Base-by-base conservation (phyloP, 1,284 basidiomycete species). In the Fistulina hepatica region DNA sequence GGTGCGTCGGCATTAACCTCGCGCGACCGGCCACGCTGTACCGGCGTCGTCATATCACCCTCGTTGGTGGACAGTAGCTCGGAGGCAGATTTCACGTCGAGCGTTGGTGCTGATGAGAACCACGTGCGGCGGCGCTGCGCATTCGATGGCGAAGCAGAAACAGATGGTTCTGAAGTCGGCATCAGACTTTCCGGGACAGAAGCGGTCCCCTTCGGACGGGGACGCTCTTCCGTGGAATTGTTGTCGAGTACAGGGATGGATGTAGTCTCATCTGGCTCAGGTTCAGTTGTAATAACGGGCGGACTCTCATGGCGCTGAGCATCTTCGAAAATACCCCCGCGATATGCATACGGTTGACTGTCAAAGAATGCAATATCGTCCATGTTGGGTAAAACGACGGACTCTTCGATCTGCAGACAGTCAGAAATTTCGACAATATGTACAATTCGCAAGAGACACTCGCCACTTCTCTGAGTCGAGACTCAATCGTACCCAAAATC, bases 311-410 rank as follows among this genome's bases (percentile, higher is more conserved):
- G 58, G 43, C 79, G 66, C 16, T 66, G 73, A 1, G 90, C 82
- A 45, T 90, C 86, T 11, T 78, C 71, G 73, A 85, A 97, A 46
- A 98, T 86, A 3, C 92, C 94, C 34, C 93, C 94, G 30, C 94
- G 79, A 43, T 76, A 73, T 28, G 60, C 51, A 42, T 76, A 75
- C 4, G 60, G 53, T 1, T 60, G 55, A 28, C 84, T 93, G 56
- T 94, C 84, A 56, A 95, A 97, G 71, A 93, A 97, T 3, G 92
- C 72, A 42, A 97, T 81, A 52, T 97, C 94, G 58, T 98, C 94
- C 89, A 97, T 94, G 60, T 97, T 90, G 6, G 95, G 95, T 50
- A 94, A 61, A 8, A 98, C 93, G 20, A 98, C 73, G 0, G 90
- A 93, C 52, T 98, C 94, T 49, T 76, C 72, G 35, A 97, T 83